Base-by-base conservation (phyloP, 805 yeast genomes). In the Yamadazyma scolyti region DNA sequence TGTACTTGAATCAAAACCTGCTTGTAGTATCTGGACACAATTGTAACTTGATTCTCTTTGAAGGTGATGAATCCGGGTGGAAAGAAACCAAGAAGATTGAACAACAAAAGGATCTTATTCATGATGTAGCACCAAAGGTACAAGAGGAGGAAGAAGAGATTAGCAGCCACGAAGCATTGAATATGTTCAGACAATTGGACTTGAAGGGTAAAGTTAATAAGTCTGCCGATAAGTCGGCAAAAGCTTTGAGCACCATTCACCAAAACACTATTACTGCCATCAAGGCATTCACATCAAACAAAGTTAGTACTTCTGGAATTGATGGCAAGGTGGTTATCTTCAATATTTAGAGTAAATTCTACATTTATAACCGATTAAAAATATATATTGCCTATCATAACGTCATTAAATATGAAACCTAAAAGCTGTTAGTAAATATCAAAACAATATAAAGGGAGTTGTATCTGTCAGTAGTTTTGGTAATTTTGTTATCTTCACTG, bases 161-260 rank as follows among this genome's bases (percentile, higher is more conserved):
- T 34, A 72, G 73, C 31, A 82, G 84, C 41, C 84, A 82, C 42
- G 75, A 81, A 42, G 94, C 94, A 5, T 74, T 93, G 57, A 83
- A 84, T 64, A 87, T 90, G 89, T 93, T 93, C 68, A 80, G 86
- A 60, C 96, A 90, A 59, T 67, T 93, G 73, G 99, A 93, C 62
- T 73, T 90, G 56, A 93, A 88, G 69, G 99, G 99, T 37, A 75
- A 84, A 35, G 75, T 75, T 30, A 67, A 64, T 47, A 64, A 65
- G 32, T 42, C 44, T 25, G 35, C 36, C 11, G 55, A 52, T 59
- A 34, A 55, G 55, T 45, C 47, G 20, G 27, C 24, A 9, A 58
- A 48, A 41, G 71, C 65, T 22, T 68, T 82, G 57, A 72, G 73
- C 31, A 87, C 96, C 10, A 75, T 85, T 37, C 97, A 93, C 63